Percentiles rank a stretch among this genome's conserved stretches.
Evolutionary conservation across 176 grass and related monocot genomes (phyloP).

Genomic region (Aegilops longissima): DNA sequence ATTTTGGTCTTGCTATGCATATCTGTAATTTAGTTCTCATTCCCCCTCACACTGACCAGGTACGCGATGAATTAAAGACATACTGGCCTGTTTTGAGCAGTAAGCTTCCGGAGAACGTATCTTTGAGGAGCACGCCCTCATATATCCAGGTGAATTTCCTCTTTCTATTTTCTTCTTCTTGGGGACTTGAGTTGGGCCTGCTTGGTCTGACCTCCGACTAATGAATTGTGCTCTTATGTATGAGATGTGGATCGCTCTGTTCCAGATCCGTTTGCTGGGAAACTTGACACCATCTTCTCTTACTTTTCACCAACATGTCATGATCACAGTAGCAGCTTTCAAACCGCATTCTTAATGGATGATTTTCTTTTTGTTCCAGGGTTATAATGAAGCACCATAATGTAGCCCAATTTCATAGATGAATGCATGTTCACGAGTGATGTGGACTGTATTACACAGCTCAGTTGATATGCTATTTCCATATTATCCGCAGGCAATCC

Average conservation of each 20-base stretch:
- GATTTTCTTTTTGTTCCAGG: not conserved
- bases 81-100: conserved; percentile 73
- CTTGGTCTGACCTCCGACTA: conserved; percentile 1
- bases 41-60: conserved; percentile 39
- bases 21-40: conserved; percentile 13
- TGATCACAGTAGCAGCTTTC: conserved; percentile 23
- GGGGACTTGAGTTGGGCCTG: conserved; percentile 18
- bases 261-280: not conserved
- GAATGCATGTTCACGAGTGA: conserved; percentile 25
- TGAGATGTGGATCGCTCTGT: conserved; percentile 8
- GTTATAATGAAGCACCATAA: conserved; percentile 17
- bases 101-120: conserved; percentile 57
- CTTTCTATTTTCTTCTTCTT: conserved; percentile 33
- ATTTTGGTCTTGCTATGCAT: conserved; percentile 10
- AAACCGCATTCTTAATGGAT: not conserved
- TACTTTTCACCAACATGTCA: not conserved
- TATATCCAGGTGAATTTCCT: conserved; percentile 48
- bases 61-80: conserved; percentile 83
- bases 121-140: conserved; percentile 44
- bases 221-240: conserved; percentile 25
- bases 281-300: conserved; percentile 10
- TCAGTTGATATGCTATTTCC: conserved; percentile 23
- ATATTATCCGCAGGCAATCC: not conserved
- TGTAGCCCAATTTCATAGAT: conserved; percentile 11
- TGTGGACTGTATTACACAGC: conserved; percentile 19